Base-by-base conservation (phyloP, 352 stramenopile species). In the Chrysophaeum taylorii region DNA sequence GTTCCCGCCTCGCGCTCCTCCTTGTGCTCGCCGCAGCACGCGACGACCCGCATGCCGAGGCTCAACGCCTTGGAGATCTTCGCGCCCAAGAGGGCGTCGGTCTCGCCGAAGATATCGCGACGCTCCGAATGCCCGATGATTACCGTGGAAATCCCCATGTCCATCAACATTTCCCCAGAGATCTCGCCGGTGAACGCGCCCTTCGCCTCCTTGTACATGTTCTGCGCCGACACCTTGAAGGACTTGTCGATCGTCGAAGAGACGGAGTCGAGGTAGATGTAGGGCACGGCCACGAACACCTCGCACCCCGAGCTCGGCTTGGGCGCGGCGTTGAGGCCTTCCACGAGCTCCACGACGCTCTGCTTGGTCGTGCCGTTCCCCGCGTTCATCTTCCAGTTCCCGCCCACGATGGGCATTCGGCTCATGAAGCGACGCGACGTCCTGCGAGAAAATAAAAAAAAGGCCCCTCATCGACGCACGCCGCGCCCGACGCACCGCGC, bases 1-100 rank as follows among this genome's bases (percentile, higher is more conserved):
- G 92, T 81, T 67, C 90, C 89, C 48, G 74, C 73, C 79, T 98
- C 92, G 68, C 93, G 87, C 64, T 96, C 83, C 67, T 87, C 78
- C 78, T 97, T 96, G 77, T 89, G 96, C 82, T 98, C 94, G 45
- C 94, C 94, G 79, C 98, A 96, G 79, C 90, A 96, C 69, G 93
- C 89, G 78, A 98, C 98, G 64, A 97, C 93, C 70, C 84, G 91
- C 16, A 98, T 79, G 7, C 94, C 94, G 23, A 72, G 91, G 90
- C 64, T 86, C 84, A 2, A 98, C 76, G 27, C 88, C 53, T 93
- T 93, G 52, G 86, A 87, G 81, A 98, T 98, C 70, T 90, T 82
- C 60, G 90, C 94, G 57, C 97, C 93, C 37, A 95, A 64, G 43
- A 43, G 36, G 7, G 14, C 64, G 39, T 57, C 43, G 37, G 67